Conservation (phyloP, 78 protist genomes). For the Dictyostelium citrinum region DNA sequence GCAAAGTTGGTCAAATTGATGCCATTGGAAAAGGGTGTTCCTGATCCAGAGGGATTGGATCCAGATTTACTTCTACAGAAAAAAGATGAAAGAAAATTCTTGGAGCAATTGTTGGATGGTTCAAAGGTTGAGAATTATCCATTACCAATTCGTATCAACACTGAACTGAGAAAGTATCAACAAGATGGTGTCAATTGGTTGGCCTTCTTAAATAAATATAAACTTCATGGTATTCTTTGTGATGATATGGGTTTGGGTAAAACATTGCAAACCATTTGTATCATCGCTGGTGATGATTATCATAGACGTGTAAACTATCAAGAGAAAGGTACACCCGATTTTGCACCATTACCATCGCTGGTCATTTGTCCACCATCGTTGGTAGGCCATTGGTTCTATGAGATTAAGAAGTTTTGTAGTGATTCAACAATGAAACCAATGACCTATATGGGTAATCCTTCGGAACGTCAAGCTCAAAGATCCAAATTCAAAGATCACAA, state of each 20-base stretch:
- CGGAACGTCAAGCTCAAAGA: conserved; percentile 53
- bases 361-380: conserved; percentile 97
- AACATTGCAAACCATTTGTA: conserved; percentile 94
- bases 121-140: conserved; percentile 73
- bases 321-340: conserved; percentile 19
- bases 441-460: conserved; percentile 77
- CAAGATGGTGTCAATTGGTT: conserved; percentile 96
- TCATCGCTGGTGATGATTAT: conserved; percentile 76
- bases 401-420: conserved; percentile 80
- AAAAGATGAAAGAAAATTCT: conserved; percentile 53
- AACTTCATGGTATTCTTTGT: conserved; percentile 90
- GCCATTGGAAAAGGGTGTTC: conserved; percentile 80
- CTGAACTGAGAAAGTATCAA: conserved; percentile 92
- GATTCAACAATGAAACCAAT: conserved; percentile 43
- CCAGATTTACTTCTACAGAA: not conserved
- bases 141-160: conserved; percentile 80
- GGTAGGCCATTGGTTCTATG: conserved; percentile 94
- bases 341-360: conserved; percentile 80
- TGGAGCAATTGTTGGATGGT: conserved; percentile 78
- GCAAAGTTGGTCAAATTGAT: conserved; percentile 69
- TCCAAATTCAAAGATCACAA: conserved; percentile 30
- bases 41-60: conserved; percentile 55
- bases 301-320: conserved; percentile 36
- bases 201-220: conserved; percentile 82
- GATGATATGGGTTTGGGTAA: conserved; percentile 99